Evolutionary conservation across 306 rosid genomes (phyloP).

Genomic region (Acacia confusa): DNA sequence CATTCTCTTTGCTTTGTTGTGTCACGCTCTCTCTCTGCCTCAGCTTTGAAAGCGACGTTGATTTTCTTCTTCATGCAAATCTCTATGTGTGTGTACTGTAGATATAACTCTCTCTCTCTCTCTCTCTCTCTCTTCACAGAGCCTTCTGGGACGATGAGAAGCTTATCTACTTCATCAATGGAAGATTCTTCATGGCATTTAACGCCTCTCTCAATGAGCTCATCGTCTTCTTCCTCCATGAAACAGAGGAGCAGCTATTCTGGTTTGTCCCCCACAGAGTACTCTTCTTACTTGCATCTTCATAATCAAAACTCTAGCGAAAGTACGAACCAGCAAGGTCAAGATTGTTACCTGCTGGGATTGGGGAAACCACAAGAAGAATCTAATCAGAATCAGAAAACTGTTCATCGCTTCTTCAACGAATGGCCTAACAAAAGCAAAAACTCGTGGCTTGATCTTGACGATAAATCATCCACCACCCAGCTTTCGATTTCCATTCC

Average conservation of each 20-base stretch:
- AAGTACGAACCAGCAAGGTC: constrained; percentile 48
- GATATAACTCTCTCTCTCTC: too few relatives aligned
- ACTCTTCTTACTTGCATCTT: constrained; percentile 67
- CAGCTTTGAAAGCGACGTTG: too few relatives aligned
- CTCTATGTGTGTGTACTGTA: too few relatives aligned
- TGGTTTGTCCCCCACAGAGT: constrained; percentile 51
- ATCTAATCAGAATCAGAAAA: constrained; percentile 68
- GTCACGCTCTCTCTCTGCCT: too few relatives aligned
- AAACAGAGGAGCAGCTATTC: constrained; percentile 65
- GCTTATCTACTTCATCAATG: constrained; percentile 74
- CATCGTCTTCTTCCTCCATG: constrained; percentile 52
- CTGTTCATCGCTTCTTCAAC: constrained; percentile 87
- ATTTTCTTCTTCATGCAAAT: too few relatives aligned
- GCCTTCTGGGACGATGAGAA: constrained; percentile 72
- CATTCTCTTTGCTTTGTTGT: too few relatives aligned
- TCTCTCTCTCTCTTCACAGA: constrained; percentile 91
- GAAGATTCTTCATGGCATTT: constrained; percentile 80
- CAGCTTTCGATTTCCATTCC: constrained; percentile 90
- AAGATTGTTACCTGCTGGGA: constrained; percentile 38
- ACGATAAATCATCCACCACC: constrained; percentile 80
- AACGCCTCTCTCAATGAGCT: constrained; percentile 81
- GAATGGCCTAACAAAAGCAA: constrained; percentile 83
- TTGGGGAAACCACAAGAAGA: constrained; percentile 47
- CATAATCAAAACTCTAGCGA: constrained; percentile 50
- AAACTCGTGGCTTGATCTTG: constrained; percentile 81